These are phyloP conservation scores for Mucor plumbeus DNA, from an alignment of 371 early-diverging fungal genomes.

Conservation along the genomic window DNA sequence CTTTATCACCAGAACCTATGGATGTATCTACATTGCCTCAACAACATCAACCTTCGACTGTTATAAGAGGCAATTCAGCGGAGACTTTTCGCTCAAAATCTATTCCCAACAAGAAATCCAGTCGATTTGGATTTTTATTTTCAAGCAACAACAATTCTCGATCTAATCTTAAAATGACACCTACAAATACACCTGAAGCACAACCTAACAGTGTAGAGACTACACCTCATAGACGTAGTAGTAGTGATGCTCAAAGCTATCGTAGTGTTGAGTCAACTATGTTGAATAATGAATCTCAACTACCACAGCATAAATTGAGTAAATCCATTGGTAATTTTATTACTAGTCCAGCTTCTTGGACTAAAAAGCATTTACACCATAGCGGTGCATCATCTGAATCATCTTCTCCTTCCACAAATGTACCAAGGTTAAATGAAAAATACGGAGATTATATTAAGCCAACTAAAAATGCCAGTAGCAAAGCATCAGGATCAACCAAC, in stretches of 20 bases:
- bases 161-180: conserved; percentile 8
- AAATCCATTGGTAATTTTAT: conserved; percentile 27
- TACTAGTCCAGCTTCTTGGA: conserved; percentile 30
- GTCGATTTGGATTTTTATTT: conserved; percentile 21
- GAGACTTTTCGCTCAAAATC: conserved; percentile 7
- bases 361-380: conserved; percentile 22
- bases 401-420: conserved; percentile 19
- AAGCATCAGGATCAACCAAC: conserved; percentile 40
- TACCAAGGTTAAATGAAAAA: conserved; percentile 28
- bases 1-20: background rate
- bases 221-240: background rate
- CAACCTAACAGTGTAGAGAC: background rate
- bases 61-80: background rate
- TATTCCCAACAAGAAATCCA: conserved; percentile 16
- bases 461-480: conserved; percentile 5
- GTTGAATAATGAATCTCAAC: background rate
- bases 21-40: background rate
- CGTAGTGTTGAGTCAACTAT: conserved; percentile 3
- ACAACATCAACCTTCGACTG: background rate
- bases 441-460: conserved; percentile 36
- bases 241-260: conserved; percentile 11
- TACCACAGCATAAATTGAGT: conserved; percentile 11
- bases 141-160: conserved; percentile 10
- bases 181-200: background rate
- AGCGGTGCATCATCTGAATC: conserved; percentile 9